Base-by-base conservation (phyloP, 169 alveolate genomes). In the Ichthyophthirius multifiliis region DNA sequence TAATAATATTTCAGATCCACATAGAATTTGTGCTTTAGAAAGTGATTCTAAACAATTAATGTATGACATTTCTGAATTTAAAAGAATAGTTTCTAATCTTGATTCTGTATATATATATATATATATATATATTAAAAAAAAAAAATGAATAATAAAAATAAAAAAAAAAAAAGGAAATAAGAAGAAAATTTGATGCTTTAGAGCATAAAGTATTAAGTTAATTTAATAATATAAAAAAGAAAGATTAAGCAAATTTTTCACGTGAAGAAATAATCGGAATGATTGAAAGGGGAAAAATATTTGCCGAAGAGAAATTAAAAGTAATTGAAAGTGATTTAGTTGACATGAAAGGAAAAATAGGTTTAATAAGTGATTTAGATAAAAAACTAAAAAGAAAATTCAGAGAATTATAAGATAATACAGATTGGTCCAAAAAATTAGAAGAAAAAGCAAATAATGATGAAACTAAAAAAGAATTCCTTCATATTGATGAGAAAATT, bases 311-410 rank as follows among this genome's bases (percentile, higher is more conserved):
- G 44, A 79, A 64, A 79, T 18, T 65, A 15, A 43, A 65, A 46
- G 39, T 34, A 31, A 31, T 79, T 7, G 43, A 47, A 5, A 44
- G 48, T 16, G 85, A 79, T 47, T 13, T 79, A 1, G 62, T 44
- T 2, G 85, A 79, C 41, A 35, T 79, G 20, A 47, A 64, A 20
- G 71, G 43, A 41, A 79, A 67, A 27, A 45, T 79, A 13, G 75
- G 62, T 7, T 46, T 34, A 46, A 65, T 75, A 18, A 46, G 37
- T 34, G 85, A 79, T 15, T 65, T 79, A 15, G 85, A 79, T 34
- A 65, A 75, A 65, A 65, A 74, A 67, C 45, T 79, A 5, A 79
- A 63, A 37, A 79, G 71, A 64, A 79, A 65, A 79, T 79, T 79
- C 16, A 43, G 81, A 47, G 85, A 79, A 32, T n/a, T 79, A 12